Percentiles rank a stretch among this genome's conserved stretches.
phyloP scores from a whole-genome alignment of 306 rosid species.

The Begonia peltatifolia region DNA sequence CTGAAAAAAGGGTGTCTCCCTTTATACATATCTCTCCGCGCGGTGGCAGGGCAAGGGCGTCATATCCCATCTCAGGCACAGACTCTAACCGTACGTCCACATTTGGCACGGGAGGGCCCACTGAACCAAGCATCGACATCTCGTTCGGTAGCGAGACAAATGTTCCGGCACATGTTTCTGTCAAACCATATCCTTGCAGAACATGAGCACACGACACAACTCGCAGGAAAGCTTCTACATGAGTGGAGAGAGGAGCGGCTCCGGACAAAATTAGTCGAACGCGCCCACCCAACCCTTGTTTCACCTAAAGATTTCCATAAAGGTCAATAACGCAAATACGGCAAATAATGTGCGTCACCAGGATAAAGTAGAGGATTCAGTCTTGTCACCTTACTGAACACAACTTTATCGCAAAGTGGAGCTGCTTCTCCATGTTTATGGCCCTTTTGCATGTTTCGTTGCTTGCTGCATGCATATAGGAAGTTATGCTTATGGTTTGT shows the following conservation, averaged over 20 bases:
- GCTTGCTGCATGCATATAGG: conserved; percentile 34
- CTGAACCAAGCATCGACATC: conserved; percentile 71
- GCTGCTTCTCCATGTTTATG: conserved; percentile 35
- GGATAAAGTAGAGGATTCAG: conserved; percentile 2
- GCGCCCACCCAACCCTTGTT: conserved; percentile 77
- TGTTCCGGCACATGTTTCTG: conserved; percentile 95
- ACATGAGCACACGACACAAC: conserved; percentile 91
- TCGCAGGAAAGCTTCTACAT: conserved; percentile 67
- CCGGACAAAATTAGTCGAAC: conserved; percentile 89
- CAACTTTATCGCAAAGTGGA: conserved; percentile 65
- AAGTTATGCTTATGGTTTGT: too few relatives aligned
- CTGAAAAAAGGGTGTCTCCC: conserved; percentile 75
- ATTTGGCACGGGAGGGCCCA: conserved; percentile 97
- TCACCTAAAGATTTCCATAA: conserved; percentile 38
- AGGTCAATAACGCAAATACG: conserved; percentile 7
- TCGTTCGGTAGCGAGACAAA: conserved; percentile 86
- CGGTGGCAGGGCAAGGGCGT: conserved; percentile 54
- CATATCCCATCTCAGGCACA: conserved; percentile 94
- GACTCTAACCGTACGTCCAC: conserved; percentile 86
- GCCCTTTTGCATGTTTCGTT: conserved; percentile 60
- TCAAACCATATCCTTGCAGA: conserved; percentile 95
- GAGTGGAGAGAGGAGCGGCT: conserved; percentile 82
- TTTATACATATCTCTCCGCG: conserved; percentile 81
- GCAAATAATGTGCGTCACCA: background rate
- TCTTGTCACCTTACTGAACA: conserved; percentile 61